Conservation (phyloP, 2,329 filamentous ascomycete genomes). For the Trichoderma aggressivum region DNA sequence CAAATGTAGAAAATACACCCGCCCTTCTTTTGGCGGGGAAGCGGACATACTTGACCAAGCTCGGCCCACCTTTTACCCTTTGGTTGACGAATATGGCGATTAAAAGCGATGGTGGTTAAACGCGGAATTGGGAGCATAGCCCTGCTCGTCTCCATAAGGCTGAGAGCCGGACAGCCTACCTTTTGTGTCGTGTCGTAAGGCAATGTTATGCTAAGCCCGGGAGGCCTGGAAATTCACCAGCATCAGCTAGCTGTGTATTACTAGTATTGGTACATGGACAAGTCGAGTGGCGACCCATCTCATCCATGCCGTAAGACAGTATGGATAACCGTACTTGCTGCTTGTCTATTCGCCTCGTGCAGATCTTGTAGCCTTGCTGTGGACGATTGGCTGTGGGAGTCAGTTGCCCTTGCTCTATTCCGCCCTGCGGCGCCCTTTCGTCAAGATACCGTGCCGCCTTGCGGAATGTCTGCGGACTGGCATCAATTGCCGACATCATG, state of each 20-base stretch:
- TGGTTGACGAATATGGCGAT: not conserved
- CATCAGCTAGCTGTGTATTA: not conserved
- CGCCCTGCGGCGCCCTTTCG: not conserved
- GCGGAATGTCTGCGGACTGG: not conserved
- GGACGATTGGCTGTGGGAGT: not conserved
- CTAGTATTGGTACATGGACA: not conserved
- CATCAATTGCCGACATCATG: slow-evolving; percentile 4
- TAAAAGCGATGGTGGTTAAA: not conserved
- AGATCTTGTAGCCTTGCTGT: not conserved
- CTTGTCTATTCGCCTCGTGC: not conserved
- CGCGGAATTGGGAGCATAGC: not conserved
- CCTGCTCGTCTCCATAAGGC: not conserved
- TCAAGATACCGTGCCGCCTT: not conserved
- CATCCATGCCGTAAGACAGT: not conserved
- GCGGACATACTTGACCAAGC: not conserved
- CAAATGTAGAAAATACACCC: not conserved
- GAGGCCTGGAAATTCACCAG: not conserved
- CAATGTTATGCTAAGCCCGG: not conserved
- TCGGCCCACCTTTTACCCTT: not conserved
- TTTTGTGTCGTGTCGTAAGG: not conserved
- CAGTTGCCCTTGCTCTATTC: not conserved
- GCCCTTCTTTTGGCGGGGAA: slow-evolving; percentile 6
- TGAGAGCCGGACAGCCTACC: not conserved
- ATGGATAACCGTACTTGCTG: not conserved
- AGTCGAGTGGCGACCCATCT: not conserved